Conservation (phyloP, 192 early-diverging fungal species). For the Lunasporangiospora selenospora region DNA sequence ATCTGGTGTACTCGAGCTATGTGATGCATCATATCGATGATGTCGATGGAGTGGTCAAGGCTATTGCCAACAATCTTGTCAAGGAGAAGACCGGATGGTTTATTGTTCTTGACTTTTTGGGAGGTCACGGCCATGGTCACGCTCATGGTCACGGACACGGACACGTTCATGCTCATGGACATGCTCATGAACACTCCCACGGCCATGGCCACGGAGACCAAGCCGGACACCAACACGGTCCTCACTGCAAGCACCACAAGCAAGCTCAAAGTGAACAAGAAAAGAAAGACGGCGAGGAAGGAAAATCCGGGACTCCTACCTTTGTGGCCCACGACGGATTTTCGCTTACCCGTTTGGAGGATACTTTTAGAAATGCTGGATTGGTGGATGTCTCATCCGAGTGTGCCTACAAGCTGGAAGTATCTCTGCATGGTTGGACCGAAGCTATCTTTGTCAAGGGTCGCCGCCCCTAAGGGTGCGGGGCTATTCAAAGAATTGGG, state of each 20-base stretch:
- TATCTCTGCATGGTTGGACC: conserved; percentile 4
- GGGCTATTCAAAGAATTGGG: too few species aligned
- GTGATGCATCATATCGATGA: conserved; percentile 46
- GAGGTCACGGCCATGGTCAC: not conserved
- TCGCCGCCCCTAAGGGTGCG: too few species aligned
- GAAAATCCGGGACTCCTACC: not conserved
- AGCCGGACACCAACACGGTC: not conserved
- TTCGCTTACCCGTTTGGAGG: not conserved
- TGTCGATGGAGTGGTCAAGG: conserved; percentile 5
- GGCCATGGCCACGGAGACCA: conserved; percentile 8
- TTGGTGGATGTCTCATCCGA: conserved; percentile 37
- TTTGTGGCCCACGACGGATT: conserved; percentile 36
- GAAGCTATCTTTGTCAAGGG: conserved; percentile 32
- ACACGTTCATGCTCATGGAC: conserved; percentile 12
- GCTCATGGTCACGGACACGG: not conserved
- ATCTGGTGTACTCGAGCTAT: conserved; percentile 20
- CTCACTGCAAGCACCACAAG: too few species aligned
- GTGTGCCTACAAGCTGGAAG: conserved; percentile 12
- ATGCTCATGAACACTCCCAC: not conserved
- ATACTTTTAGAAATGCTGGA: conserved; percentile 23
- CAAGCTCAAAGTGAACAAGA: not conserved
- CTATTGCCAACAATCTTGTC: conserved; percentile 12
- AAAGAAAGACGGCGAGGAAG: too few species aligned
- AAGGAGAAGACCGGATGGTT: conserved; percentile 32
- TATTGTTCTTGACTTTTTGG: conserved; percentile 17